Percentiles rank a stretch among this genome's conserved stretches.
Conservation (phyloP, 177 flowering plant genomes). For the Telopea speciosissima region DNA sequence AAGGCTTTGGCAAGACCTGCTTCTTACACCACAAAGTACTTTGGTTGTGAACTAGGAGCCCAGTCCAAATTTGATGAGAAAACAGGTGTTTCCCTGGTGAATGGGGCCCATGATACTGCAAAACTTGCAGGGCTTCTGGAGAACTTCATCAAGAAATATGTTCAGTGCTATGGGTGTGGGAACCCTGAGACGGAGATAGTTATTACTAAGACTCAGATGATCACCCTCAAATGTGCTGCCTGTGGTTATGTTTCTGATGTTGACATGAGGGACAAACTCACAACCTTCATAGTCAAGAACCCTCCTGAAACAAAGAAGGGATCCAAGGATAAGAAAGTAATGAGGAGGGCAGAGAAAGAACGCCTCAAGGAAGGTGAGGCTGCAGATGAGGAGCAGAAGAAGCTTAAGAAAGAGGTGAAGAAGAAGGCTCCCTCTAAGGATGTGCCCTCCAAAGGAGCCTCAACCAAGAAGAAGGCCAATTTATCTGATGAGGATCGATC, state of each 20-base stretch:
- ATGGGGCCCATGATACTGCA: conserved; percentile 84
- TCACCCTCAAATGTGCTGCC: conserved; percentile 80
- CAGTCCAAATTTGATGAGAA: conserved; percentile 94
- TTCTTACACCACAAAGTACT: conserved; percentile 82
- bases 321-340: conserved; percentile 75
- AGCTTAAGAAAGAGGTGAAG: conserved; percentile 59
- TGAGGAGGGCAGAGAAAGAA: conserved; percentile 97
- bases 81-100: conserved; percentile 76
- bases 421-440: conserved; percentile 44
- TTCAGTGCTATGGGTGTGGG: conserved; percentile 92
- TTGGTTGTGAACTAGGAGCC: conserved; percentile 96
- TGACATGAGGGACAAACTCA: conserved; percentile 92
- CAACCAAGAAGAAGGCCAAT: conserved; percentile 46
- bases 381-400: conserved; percentile 83
- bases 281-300: conserved; percentile 83
- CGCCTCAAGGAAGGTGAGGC: conserved; percentile 88
- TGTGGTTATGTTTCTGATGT: conserved; percentile 92
- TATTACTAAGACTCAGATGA: conserved; percentile 82
- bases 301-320: conserved; percentile 89
- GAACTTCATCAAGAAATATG: conserved; percentile 88
- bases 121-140: conserved; percentile 90
- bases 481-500: conserved; percentile 72
- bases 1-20: conserved; percentile 88
- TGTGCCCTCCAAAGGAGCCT: conserved; percentile 21
- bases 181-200: conserved; percentile 86